A percentile compares a stretch with the other conserved stretches of the same genome.
Conservation (phyloP, 163 green algal genomes). For the Coccomyxa subellipsoidea region DNA sequence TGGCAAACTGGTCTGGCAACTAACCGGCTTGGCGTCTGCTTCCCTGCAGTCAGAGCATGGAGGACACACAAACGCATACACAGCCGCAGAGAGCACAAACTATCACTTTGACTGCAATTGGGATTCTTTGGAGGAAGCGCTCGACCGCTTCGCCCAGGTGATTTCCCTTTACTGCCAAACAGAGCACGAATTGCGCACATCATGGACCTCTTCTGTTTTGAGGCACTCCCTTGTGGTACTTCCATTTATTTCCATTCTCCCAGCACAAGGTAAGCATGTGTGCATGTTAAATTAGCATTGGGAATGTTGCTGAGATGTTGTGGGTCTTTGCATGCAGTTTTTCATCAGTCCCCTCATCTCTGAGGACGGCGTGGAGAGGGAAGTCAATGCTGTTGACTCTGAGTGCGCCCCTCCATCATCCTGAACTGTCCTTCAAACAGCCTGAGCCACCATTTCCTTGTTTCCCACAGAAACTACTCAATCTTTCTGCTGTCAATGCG, state of each 20-base stretch:
- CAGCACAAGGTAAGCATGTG: too few relatives aligned
- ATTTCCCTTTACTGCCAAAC: background rate
- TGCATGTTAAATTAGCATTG: too few relatives aligned
- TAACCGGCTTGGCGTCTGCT: too few relatives aligned
- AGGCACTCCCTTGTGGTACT: too few relatives aligned
- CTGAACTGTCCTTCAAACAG: background rate
- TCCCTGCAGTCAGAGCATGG: constrained; percentile 51
- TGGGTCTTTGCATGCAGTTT: constrained; percentile 50
- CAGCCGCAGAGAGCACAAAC: constrained; percentile 60
- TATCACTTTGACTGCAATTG: constrained; percentile 69
- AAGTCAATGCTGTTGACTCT: constrained; percentile 62
- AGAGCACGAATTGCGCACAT: too few relatives aligned
- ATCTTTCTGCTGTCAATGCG: too few relatives aligned
- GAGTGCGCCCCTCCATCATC: constrained; percentile 26
- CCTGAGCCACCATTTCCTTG: background rate
- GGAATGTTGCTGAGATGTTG: too few relatives aligned
- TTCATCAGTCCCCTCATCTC: constrained; percentile 79
- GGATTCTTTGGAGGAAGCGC: constrained; percentile 46
- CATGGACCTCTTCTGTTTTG: too few relatives aligned
- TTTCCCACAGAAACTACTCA: background rate
- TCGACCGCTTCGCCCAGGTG: constrained; percentile 66
- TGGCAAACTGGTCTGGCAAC: too few relatives aligned
- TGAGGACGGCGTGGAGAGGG: constrained; percentile 67
- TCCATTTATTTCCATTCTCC: too few relatives aligned
- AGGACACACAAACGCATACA: constrained; percentile 72